Base-by-base conservation (phyloP, 495 filamentous ascomycete genomes). In the Aspergillus affinis region DNA sequence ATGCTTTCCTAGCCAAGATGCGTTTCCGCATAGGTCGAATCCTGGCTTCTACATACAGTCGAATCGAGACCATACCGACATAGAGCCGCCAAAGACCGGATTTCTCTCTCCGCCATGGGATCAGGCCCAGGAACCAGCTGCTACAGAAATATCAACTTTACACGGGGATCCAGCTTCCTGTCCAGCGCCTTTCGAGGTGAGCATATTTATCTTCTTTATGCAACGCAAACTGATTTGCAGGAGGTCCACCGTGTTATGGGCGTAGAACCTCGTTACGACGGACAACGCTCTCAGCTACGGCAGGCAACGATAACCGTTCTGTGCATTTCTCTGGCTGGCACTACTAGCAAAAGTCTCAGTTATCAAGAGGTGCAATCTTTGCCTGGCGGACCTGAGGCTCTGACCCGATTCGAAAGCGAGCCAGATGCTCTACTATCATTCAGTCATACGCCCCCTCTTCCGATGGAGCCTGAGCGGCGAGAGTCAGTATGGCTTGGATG, bases 91-190 rank as follows among this genome's bases (percentile, higher is more conserved):
- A 46, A 55, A 45, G 30, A 55, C 18, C 30, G 36, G 10, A 46
- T 23, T 55, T 20, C 53, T 46, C 53, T 45, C 53, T 55, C 32
- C 20, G 53, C 53, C 53, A 55, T 55, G 53, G 53, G 46, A 20
- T 46, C 53, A 23, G 53, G 32, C n/a, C 20, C 53, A 55, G 53
- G 18, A 55, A 55, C 53, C 36, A 44, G 53, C 18, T 1, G 53
- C 53, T 45, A 44, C 53, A 46, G 44, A 46, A 55, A 23, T 55
- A 55, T 46, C 30, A 17, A 55, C 7, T 55, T 44, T 44, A 46
- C 36, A 55, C 32, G 36, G 18, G 19, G 53, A 21, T 55, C 36
- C 53, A 55, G 53, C 36, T 23, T 45, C 53, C 53, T 44, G 53
- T 45, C 53, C n/a, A 55, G n/a, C 29, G 15, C 29, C 21, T 26